A percentile compares a stretch with the other conserved stretches of the same genome.
phyloP scores from a whole-genome alignment of 2,329 filamentous ascomycete genomes.

The Cercospora sp. region DNA sequence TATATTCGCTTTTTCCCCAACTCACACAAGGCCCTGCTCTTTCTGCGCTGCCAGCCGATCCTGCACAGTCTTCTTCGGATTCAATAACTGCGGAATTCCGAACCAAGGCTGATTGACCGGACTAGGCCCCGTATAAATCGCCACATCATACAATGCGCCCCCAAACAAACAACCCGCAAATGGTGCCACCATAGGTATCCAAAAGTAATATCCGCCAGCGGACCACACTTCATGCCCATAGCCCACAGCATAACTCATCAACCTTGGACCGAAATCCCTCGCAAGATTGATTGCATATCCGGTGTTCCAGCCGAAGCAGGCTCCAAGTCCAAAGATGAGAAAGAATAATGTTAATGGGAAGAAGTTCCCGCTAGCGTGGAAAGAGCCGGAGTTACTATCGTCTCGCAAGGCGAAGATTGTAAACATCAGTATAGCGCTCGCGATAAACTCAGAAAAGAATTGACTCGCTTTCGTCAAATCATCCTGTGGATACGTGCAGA shows the following conservation, averaged over 20 bases:
- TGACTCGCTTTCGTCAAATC: constrained; percentile 66
- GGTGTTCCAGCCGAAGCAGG: constrained; percentile 69
- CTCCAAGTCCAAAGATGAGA: constrained; percentile 66
- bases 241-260: constrained; percentile 66
- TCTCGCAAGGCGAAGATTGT: constrained; percentile 68
- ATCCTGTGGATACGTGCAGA: constrained; percentile 66
- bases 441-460: constrained; percentile 70
- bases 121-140: constrained; percentile 62
- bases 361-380: constrained; percentile 41
- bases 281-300: constrained; percentile 68
- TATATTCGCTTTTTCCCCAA: not conserved
- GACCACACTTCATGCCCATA: constrained; percentile 65
- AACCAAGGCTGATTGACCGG: constrained; percentile 63
- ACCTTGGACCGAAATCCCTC: constrained; percentile 69
- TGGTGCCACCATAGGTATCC: constrained; percentile 62
- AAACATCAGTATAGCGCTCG: constrained; percentile 66
- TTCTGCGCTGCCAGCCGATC: constrained; percentile 29
- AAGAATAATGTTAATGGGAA: constrained; percentile 64
- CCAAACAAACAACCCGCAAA: constrained; percentile 64
- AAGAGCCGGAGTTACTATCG: constrained; percentile 43
- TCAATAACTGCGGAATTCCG: constrained; percentile 29
- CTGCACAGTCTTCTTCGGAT: constrained; percentile 25
- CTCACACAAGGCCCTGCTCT: constrained; percentile 11
- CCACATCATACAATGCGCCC: constrained; percentile 65
- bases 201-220: constrained; percentile 54